These are phyloP conservation scores for Tolypocladium album DNA, from an alignment of 2,329 filamentous ascomycete genomes.

Conservation along the genomic window DNA sequence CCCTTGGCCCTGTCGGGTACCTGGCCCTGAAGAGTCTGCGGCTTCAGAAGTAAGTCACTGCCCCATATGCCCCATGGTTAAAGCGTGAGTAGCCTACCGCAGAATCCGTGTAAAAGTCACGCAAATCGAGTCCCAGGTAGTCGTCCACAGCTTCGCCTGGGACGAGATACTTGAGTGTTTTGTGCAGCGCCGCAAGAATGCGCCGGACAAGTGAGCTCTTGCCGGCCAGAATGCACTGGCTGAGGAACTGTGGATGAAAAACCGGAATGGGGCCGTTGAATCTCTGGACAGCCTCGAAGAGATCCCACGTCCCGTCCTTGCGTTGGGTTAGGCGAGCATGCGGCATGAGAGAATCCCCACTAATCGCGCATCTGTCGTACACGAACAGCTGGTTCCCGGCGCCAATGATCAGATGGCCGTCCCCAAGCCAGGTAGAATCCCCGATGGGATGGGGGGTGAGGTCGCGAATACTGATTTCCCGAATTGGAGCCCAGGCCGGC, in stretches of 20 bases:
- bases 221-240: conserved; percentile 75
- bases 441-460: conserved; percentile 84
- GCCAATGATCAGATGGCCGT: conserved; percentile 77
- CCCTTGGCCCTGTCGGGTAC: conserved; percentile 18
- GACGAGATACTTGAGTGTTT: conserved; percentile 70
- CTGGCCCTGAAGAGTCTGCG: background rate
- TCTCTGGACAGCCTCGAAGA: conserved; percentile 73
- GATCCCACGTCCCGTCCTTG: conserved; percentile 46
- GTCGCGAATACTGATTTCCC: conserved; percentile 71
- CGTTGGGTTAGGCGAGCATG: conserved; percentile 35
- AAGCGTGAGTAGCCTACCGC: background rate
- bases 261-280: conserved; percentile 81
- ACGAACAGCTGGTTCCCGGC: conserved; percentile 87
- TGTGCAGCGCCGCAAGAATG: conserved; percentile 62
- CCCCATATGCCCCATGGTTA: background rate
- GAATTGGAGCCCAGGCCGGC: conserved; percentile 79
- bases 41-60: background rate
- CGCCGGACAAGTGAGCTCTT: conserved; percentile 62
- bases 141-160: conserved; percentile 73
- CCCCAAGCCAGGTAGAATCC: conserved; percentile 82
- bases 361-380: conserved; percentile 64
- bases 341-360: conserved; percentile 48
- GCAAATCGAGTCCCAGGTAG: conserved; percentile 46
- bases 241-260: conserved; percentile 86
- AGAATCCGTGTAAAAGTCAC: conserved; percentile 1